Percentiles rank a stretch among this genome's conserved stretches.
phyloP scores from a whole-genome alignment of 768 basidiomycete species.

The Phanerodontia chrysosporium region DNA sequence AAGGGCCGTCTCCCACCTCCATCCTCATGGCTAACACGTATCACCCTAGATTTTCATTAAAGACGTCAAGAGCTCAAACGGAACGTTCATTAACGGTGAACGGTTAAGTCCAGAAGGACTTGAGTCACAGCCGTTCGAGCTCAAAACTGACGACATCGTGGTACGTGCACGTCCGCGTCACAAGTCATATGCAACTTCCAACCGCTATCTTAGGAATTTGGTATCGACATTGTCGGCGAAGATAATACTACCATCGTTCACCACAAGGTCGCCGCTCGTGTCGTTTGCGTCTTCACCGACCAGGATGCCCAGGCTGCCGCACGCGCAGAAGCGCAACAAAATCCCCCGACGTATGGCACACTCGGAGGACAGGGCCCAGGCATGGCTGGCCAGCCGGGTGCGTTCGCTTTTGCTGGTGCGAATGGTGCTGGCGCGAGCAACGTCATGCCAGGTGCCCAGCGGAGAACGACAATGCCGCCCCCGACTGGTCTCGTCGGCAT shows the following conservation, averaged over 20 bases:
- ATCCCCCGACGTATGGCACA: constrained; percentile 25
- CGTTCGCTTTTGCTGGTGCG: constrained; percentile 40
- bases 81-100: constrained; percentile 97
- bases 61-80: constrained; percentile 97
- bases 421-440: constrained; percentile 20
- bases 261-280: constrained; percentile 96
- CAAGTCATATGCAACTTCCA: constrained; percentile 2
- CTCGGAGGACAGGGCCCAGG: constrained; percentile 30
- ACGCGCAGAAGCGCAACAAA: constrained; percentile 65
- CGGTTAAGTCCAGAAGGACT: constrained; percentile 84
- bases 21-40: constrained; percentile 10
- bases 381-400: constrained; percentile 34
- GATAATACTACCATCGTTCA: constrained; percentile 98
- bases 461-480: constrained; percentile 53
- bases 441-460: constrained; percentile 34
- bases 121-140: constrained; percentile 89
- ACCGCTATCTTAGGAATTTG: constrained; percentile 73
- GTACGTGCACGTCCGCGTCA: constrained; percentile 45
- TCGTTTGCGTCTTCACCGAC: constrained; percentile 81
- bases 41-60: constrained; percentile 84
- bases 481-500: constrained; percentile 58
- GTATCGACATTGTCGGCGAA: constrained; percentile 97
- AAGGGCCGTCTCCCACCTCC: constrained; percentile 10
- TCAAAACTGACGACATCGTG: constrained; percentile 93
- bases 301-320: constrained; percentile 79